Percentiles rank a stretch among this genome's conserved stretches.
These are phyloP conservation scores for Chrysoporthe cubensis DNA, from an alignment of 2,329 filamentous ascomycete species.

Conservation along the genomic window DNA sequence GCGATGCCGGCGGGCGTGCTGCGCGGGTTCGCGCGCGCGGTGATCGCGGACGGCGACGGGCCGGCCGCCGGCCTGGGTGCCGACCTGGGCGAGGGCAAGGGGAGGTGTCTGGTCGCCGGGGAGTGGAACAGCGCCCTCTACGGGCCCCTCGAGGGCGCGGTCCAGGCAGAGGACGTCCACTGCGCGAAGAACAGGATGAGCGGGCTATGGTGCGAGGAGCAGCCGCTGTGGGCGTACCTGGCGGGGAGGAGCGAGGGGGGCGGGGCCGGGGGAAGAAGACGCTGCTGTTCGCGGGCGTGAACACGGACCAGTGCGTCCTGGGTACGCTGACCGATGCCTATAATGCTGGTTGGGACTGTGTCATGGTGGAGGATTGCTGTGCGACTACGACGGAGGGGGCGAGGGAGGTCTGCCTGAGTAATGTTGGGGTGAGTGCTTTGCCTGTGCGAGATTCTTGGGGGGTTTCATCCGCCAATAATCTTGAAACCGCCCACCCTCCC, in stretches of 20 bases:
- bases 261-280: constrained; percentile 44
- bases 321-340: constrained; percentile 60
- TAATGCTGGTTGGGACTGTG: constrained; percentile 58
- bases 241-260: constrained; percentile 34
- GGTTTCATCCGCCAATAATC: background rate
- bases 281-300: constrained; percentile 61
- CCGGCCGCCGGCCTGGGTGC: constrained; percentile 46
- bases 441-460: background rate
- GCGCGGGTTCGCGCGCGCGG: constrained; percentile 50
- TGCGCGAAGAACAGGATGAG: constrained; percentile 63
- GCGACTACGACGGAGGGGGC: constrained; percentile 51
- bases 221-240: constrained; percentile 48
- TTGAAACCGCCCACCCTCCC: background rate
- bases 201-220: constrained; percentile 54
- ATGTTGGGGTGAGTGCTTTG: constrained; percentile 41
- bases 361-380: constrained; percentile 58
- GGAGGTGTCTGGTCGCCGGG: constrained; percentile 54
- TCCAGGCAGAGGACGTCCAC: constrained; percentile 48
- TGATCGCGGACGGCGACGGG: constrained; percentile 33
- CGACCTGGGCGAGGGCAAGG: constrained; percentile 49
- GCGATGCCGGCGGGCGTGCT: constrained; percentile 54
- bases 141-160: constrained; percentile 46
- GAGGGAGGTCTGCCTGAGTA: constrained; percentile 41
- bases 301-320: constrained; percentile 65
- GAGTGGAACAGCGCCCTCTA: constrained; percentile 61